phyloP scores from a whole-genome alignment of 1,284 basidiomycete genomes.

The Cutaneotrichosporon sp. region DNA sequence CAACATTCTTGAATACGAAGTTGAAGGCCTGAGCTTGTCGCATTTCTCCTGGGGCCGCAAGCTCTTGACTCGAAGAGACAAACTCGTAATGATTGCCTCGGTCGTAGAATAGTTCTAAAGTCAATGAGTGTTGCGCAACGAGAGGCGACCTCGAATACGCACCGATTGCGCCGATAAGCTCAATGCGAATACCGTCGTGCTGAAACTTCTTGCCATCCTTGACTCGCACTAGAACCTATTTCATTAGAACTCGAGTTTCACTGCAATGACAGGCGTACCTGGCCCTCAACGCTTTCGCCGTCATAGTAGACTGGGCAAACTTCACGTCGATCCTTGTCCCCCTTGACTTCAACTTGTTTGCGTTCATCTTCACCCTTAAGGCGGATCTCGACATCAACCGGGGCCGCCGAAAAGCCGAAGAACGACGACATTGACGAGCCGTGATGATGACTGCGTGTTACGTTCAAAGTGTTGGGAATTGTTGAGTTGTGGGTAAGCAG shows the following conservation, averaged over 20 bases:
- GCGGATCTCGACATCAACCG: conserved; percentile 86
- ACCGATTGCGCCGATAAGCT: conserved; percentile 96
- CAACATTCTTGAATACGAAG: conserved; percentile 97
- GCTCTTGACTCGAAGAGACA: conserved; percentile 86
- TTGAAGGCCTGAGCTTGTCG: conserved; percentile 90
- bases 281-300: conserved; percentile 80
- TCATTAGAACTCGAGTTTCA: too few species aligned
- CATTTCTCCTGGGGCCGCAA: conserved; percentile 91
- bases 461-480: neutral
- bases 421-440: conserved; percentile 55
- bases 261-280: conserved; percentile 55
- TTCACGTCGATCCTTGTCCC: conserved; percentile 70
- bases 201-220: conserved; percentile 91
- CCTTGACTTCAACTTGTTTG: conserved; percentile 61
- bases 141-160: conserved; percentile 30
- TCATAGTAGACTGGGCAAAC: conserved; percentile 93
- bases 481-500: neutral
- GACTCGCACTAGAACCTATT: conserved; percentile 75
- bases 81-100: conserved; percentile 98
- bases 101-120: conserved; percentile 71
- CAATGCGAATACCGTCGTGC: conserved; percentile 96
- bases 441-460: neutral
- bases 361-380: conserved; percentile 79
- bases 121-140: neutral
- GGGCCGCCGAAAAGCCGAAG: conserved; percentile 71